A percentile compares a stretch with the other conserved stretches of the same genome.
Conservation (phyloP, 768 basidiomycete genomes). For the Asterophora lycoperdoides region DNA sequence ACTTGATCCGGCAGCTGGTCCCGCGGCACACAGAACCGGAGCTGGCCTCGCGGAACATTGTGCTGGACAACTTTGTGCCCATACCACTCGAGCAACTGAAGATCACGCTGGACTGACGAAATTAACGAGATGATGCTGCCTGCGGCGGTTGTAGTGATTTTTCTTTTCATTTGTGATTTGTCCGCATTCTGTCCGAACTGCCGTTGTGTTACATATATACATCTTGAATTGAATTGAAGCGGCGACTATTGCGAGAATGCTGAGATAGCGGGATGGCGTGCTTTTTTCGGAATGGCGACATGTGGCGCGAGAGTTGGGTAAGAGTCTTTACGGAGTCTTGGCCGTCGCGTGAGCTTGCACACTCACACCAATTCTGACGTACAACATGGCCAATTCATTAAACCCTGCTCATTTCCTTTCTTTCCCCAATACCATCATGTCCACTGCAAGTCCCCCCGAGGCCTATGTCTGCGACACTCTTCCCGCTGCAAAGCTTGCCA, state of each 20-base stretch:
- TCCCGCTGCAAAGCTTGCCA: conserved; percentile 55
- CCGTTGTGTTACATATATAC: conserved; percentile 32
- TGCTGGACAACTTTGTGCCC: conserved; percentile 89
- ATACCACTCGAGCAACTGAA: conserved; percentile 95
- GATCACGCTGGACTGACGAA: conserved; percentile 82
- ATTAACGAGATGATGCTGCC: conserved; percentile 14
- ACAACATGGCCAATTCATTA: conserved; percentile 8
- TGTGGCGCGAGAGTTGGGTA: conserved; percentile 35
- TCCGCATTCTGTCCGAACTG: conserved; percentile 18
- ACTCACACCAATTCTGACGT: conserved; percentile 4
- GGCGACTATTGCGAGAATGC: conserved; percentile 15
- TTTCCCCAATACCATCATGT: conserved; percentile 20
- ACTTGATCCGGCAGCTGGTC: conserved; percentile 87
- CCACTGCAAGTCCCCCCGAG: conserved; percentile 17
- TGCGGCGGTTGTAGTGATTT: conserved; percentile 12
- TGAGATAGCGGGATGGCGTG: conserved; percentile 4
- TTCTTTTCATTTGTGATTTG: conserved; percentile 24
- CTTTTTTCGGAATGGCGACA: conserved; percentile 35
- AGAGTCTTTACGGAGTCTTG: conserved; percentile 7
- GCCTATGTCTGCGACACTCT: conserved; percentile 69
- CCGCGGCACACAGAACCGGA: conserved; percentile 87
- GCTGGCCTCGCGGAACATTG: conserved; percentile 81
- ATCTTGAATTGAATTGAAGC: conserved; percentile 39
- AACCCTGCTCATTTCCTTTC: conserved; percentile 1
- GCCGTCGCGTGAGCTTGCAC: not conserved